Conservation (phyloP, 805 yeast species). For the Candida arabinofermentans region DNA sequence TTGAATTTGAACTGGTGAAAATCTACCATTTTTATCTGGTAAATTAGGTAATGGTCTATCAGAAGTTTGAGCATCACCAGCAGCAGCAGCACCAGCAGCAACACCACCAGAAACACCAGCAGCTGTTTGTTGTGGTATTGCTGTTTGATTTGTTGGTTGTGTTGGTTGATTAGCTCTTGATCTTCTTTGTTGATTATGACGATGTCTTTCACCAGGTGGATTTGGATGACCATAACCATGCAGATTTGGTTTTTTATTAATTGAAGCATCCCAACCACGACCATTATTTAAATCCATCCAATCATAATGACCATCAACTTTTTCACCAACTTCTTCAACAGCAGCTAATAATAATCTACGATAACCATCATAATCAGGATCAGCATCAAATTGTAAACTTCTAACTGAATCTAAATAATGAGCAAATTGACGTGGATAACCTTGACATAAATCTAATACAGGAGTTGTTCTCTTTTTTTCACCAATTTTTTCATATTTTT, state of each 20-base stretch:
- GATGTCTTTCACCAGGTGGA: slow-evolving; percentile 60
- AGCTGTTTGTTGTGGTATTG: slow-evolving; percentile 14
- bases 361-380: slow-evolving; percentile 90
- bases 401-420: slow-evolving; percentile 88
- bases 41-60: slow-evolving; percentile 34
- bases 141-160: slow-evolving; percentile 15
- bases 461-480: slow-evolving; percentile 91
- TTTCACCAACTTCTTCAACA: slow-evolving; percentile 63
- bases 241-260: slow-evolving; percentile 86
- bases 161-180: slow-evolving; percentile 25
- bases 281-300: slow-evolving; percentile 98
- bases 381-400: slow-evolving; percentile 84
- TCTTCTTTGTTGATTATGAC: slow-evolving; percentile 37
- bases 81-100: slow-evolving; percentile 16
- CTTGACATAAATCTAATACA: slow-evolving; percentile 79
- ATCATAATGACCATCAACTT: slow-evolving; percentile 87
- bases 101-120: slow-evolving; percentile 11
- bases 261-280: slow-evolving; percentile 89
- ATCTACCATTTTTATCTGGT: slow-evolving; percentile 26
- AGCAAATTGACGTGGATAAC: slow-evolving; percentile 89
- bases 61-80: slow-evolving; percentile 14
- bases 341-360: slow-evolving; percentile 75
- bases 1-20: slow-evolving; percentile 13
- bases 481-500: slow-evolving; percentile 95
- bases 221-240: slow-evolving; percentile 97